phyloP scores from a whole-genome alignment of 495 filamentous ascomycete species.

The Trichocladium uniseriatum region DNA sequence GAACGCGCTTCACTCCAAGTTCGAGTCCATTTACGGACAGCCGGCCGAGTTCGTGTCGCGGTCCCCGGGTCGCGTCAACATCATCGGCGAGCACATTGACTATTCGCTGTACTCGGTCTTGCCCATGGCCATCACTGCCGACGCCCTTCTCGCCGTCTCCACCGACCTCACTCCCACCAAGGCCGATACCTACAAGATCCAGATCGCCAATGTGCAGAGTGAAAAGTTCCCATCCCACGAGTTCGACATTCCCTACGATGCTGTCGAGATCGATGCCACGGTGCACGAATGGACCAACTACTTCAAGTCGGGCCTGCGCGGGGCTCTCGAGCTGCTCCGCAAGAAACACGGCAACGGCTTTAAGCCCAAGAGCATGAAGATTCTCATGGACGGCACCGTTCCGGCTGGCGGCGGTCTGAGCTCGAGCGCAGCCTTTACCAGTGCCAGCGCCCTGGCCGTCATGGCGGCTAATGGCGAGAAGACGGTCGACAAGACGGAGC shows the following conservation, averaged over 20 bases:
- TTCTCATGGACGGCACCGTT: conserved; percentile 85
- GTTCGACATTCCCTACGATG: conserved; percentile 59
- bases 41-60: conserved; percentile 74
- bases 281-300: conserved; percentile 96
- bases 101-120: conserved; percentile 94
- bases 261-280: conserved; percentile 72
- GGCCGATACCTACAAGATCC: conserved; percentile 33
- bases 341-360: conserved; percentile 53
- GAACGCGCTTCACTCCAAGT: conserved; percentile 59
- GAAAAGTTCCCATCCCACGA: conserved; percentile 66
- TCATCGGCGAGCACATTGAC: conserved; percentile 99
- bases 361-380: conserved; percentile 68
- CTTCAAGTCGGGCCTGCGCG: conserved; percentile 84
- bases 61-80: conserved; percentile 91
- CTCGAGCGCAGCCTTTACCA: conserved; percentile 90
- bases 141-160: conserved; percentile 80
- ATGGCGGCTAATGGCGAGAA: conserved; percentile 77
- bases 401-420: conserved; percentile 86
- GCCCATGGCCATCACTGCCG: conserved; percentile 87
- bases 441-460: conserved; percentile 78
- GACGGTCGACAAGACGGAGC: conserved; percentile 74
- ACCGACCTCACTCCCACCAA: conserved; percentile 36
- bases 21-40: conserved; percentile 61
- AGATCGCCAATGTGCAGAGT: conserved; percentile 68
- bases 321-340: conserved; percentile 68